Percentiles rank a stretch among this genome's conserved stretches.
These are phyloP conservation scores for Lolium perenne DNA, from an alignment of 176 grass and related monocot genomes.

Conservation along the genomic window DNA sequence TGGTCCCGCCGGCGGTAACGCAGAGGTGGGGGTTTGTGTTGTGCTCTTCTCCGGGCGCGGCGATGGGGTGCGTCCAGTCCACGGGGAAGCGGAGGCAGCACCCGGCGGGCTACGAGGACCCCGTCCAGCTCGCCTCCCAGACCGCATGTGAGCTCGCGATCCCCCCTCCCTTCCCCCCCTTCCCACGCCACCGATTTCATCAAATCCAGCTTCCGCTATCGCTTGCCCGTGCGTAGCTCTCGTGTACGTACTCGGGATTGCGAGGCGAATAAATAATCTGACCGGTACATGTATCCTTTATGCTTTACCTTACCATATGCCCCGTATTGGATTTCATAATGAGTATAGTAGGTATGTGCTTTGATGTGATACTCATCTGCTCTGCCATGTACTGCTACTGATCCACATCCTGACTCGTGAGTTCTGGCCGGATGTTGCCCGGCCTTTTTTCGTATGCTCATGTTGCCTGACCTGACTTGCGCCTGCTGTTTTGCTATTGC, in stretches of 20 bases:
- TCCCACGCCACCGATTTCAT: not conserved
- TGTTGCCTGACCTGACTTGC: slow-evolving; percentile 21
- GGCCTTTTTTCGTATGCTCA: too few species aligned
- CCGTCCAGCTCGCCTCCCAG: slow-evolving; percentile 74
- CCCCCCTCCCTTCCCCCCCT: not conserved
- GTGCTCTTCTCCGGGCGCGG: not conserved
- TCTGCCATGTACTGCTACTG: too few species aligned
- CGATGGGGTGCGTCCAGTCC: slow-evolving; percentile 76
- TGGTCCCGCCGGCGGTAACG: slow-evolving; percentile 9
- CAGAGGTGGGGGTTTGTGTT: not conserved
- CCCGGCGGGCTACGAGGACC: slow-evolving; percentile 87
- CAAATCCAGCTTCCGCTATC: not conserved
- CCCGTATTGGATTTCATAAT: too few species aligned
- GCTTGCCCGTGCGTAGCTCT: too few species aligned
- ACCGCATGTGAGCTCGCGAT: slow-evolving; percentile 69
- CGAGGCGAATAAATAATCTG: too few species aligned
- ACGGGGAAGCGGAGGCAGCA: slow-evolving; percentile 63
- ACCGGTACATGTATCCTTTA: too few species aligned
- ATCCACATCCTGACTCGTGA: not conserved
- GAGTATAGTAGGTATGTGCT: too few species aligned
- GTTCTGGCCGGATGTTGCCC: not conserved
- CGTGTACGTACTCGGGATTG: too few species aligned
- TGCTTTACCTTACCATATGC: too few species aligned
- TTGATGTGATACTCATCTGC: too few species aligned
- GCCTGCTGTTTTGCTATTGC: not conserved